Evolutionary conservation across 768 basidiomycete species (phyloP), one percentile per base, ranked within the genome.

Genomic region (Dioszegia crocea): DNA sequence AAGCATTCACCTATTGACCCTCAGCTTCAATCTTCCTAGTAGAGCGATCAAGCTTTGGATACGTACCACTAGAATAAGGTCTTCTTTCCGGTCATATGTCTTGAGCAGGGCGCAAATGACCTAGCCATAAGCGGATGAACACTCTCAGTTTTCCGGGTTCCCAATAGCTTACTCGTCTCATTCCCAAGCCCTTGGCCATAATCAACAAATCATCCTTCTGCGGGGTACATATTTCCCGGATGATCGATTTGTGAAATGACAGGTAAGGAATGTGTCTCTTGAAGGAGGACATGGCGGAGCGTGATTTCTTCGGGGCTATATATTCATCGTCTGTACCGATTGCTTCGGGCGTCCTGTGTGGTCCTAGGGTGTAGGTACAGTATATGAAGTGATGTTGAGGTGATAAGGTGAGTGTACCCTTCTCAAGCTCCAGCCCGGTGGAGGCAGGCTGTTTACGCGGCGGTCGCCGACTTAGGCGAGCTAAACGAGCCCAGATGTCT

Each of bases 161-260:
- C n/a, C n/a, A n/a, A n/a, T n/a, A n/a, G n/a, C 23, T 36, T 27
- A 69, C 72, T 31, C 75, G 81, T 12, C 93, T 83, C 60, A 98
- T 79, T 0, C 96, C 96, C 1, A 99, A 82, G 0, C 96, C 96
- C 30, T 93, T 87, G 0, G 90, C 93, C 30, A 99, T 79, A 40
- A 99, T 71, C 49, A 82, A 60, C n/a, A 82, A 68, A 51, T 80
- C 80, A 54, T 79, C 79, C 29, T 74, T 70, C 38, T 77, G 68
- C 0, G 78, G 78, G 43, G 70, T 62, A 50, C 78, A 75, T 33
- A 79, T 69, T 44, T 77, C 73, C 16, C 72, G 56, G 47, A 80
- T 75, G 53, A 80, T 76, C 26, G 61, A 31, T 56, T 75, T 77
- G 59, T 79, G 78, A 63, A 71, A 79, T 3, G 71, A 63, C 4